phyloP scores from a whole-genome alignment of 2,329 filamentous ascomycete genomes.

The Alternaria infectoria region DNA sequence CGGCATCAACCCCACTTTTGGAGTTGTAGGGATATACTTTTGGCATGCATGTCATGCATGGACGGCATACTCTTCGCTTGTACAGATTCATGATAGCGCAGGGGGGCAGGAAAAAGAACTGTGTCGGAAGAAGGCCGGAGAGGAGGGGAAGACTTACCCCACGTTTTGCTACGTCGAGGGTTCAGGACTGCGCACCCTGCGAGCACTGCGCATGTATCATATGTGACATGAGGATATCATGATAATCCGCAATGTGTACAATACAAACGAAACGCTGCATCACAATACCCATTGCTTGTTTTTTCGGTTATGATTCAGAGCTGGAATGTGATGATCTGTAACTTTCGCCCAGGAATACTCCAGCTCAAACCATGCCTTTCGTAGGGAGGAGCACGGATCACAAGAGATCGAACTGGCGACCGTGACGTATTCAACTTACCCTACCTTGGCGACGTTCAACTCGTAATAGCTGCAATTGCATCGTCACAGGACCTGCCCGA shows the following conservation, averaged over 20 bases:
- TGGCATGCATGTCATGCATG: slow-evolving; percentile 17
- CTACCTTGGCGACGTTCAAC: background rate
- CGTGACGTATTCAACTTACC: background rate
- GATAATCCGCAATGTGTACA: slow-evolving; percentile 17
- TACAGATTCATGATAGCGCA: slow-evolving; percentile 14
- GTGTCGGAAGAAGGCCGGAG: background rate
- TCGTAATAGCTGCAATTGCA: background rate
- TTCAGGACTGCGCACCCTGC: slow-evolving; percentile 1
- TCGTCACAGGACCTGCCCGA: background rate
- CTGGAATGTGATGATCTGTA: background rate
- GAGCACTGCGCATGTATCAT: slow-evolving; percentile 23
- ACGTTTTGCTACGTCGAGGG: background rate
- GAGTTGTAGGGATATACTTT: slow-evolving; percentile 16
- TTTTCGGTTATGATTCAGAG: background rate
- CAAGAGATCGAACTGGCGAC: background rate
- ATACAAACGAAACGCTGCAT: slow-evolving; percentile 16
- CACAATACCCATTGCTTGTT: background rate
- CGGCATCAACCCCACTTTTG: slow-evolving; percentile 21
- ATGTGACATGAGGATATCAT: slow-evolving; percentile 23
- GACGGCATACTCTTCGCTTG: slow-evolving; percentile 21
- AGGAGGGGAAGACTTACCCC: slow-evolving; percentile 3
- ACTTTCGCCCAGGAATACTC: background rate
- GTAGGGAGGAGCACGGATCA: background rate
- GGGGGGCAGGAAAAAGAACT: background rate
- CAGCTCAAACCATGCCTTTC: background rate